Conservation (phyloP, 108 stramenopile species). For the Mediolabrus comicus region DNA sequence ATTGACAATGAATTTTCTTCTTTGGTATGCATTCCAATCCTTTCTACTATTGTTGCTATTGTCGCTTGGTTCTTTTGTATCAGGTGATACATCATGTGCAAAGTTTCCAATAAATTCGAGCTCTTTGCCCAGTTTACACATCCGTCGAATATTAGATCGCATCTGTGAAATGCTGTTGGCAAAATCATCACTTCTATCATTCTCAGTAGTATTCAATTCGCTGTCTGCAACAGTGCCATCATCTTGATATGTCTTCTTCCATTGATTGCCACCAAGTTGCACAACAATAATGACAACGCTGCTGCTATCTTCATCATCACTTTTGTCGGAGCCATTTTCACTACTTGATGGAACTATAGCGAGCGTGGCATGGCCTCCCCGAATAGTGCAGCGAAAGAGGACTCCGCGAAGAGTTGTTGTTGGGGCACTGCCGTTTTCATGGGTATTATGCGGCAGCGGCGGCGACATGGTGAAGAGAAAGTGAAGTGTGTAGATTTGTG, state of each 20-base stretch:
- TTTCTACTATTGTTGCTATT: background rate
- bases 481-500: too few species aligned
- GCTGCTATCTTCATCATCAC: conserved; percentile 15
- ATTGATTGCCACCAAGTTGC: conserved; percentile 4
- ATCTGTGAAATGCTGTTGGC: conserved; percentile 42
- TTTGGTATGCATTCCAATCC: conserved; percentile 5
- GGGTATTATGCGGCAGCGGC: too few species aligned
- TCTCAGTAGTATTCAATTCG: background rate
- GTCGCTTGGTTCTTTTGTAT: background rate
- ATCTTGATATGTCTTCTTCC: background rate
- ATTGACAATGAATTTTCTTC: background rate
- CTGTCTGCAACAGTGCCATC: conserved; percentile 1
- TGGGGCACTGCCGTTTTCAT: background rate
- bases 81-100: conserved; percentile 10
- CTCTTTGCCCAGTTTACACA: conserved; percentile 67
- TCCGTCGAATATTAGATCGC: conserved; percentile 56
- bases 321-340: background rate
- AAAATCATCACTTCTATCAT: background rate
- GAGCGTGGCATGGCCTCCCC: conserved; percentile 42
- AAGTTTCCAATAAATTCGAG: conserved; percentile 43
- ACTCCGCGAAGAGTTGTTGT: conserved; percentile 31
- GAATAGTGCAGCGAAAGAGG: conserved; percentile 57
- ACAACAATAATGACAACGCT: conserved; percentile 21
- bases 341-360: conserved; percentile 33
- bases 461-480: too few species aligned